A percentile compares a stretch with the other conserved stretches of the same genome.
These are phyloP conservation scores for Salvia hispanica DNA, from an alignment of 257 asterid genomes.

Conservation along the genomic window DNA sequence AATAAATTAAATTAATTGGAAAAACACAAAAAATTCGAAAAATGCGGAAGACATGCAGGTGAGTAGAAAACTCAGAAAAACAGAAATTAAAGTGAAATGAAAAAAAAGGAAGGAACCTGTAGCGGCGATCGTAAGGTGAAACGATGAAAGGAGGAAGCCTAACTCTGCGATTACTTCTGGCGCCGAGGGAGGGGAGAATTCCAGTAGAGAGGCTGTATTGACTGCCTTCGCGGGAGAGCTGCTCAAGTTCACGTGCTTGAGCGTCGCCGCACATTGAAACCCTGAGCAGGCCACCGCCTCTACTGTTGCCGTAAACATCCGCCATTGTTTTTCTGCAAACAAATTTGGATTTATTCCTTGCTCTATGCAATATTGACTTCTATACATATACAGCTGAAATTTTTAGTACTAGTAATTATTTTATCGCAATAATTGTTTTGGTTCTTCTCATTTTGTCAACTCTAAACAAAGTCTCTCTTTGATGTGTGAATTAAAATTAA, in stretches of 20 bases:
- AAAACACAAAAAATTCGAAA: background rate
- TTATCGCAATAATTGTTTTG: no score
- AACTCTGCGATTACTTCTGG: slow-evolving; percentile 52
- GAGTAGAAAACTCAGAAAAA: background rate
- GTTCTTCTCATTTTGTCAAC: no score
- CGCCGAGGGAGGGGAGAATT: slow-evolving; percentile 73
- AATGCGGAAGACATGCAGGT: slow-evolving; percentile 20
- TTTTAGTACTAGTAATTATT: no score
- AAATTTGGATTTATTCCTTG: background rate
- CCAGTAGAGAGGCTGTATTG: slow-evolving; percentile 60
- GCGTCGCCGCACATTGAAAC: slow-evolving; percentile 47
- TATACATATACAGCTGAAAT: no score
- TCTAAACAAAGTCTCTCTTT: no score
- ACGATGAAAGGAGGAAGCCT: slow-evolving; percentile 51
- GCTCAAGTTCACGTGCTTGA: slow-evolving; percentile 50
- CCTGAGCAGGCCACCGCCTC: slow-evolving; percentile 38
- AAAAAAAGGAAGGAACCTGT: slow-evolving; percentile 45
- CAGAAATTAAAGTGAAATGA: background rate
- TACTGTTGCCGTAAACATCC: slow-evolving; percentile 28
- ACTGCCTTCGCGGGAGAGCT: slow-evolving; percentile 59
- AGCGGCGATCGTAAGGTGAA: slow-evolving; percentile 62
- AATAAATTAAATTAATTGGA: slow-evolving; percentile 2
- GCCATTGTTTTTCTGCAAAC: slow-evolving; percentile 31
- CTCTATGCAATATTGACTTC: background rate
- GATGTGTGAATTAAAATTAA: no score